Percentiles rank a stretch among this genome's conserved stretches.
phyloP scores from a whole-genome alignment of 345 rosid genomes.

The Corymbia maculata region DNA sequence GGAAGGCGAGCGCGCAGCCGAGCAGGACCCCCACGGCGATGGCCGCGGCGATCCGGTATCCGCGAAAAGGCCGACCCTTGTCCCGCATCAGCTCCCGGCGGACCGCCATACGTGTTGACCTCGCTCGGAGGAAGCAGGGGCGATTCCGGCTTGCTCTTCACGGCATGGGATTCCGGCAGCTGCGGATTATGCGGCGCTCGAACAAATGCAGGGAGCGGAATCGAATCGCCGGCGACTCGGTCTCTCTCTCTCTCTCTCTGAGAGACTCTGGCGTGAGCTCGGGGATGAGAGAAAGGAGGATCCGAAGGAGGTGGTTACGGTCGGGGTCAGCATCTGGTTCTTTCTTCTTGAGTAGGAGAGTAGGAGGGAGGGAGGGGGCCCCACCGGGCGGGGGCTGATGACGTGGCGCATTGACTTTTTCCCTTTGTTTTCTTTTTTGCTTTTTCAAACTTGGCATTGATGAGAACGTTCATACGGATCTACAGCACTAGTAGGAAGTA shows the following conservation, averaged over 20 bases:
- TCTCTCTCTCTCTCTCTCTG: not conserved
- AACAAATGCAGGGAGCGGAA: not conserved
- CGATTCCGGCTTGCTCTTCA: not conserved
- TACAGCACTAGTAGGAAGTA: not conserved
- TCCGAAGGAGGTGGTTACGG: not conserved
- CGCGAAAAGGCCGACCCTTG: conserved; percentile 45
- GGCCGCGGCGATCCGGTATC: conserved; percentile 72
- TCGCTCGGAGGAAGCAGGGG: not conserved
- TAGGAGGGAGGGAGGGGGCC: not conserved
- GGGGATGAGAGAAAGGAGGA: not conserved
- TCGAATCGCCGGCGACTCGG: not conserved
- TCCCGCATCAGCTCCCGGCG: conserved; percentile 45
- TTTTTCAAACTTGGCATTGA: not conserved
- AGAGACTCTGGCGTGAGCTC: not conserved
- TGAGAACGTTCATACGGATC: not conserved
- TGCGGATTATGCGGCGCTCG: not conserved
- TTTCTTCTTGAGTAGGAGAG: not conserved
- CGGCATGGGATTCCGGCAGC: not conserved
- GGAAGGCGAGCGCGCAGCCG: conserved; percentile 60
- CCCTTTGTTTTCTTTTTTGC: not conserved
- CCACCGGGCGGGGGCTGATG: not conserved
- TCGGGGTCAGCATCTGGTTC: not conserved
- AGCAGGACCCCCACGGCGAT: conserved; percentile 54
- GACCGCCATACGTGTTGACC: conserved; percentile 37
- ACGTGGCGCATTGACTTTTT: not conserved